Evolutionary conservation across 1,284 basidiomycete species (phyloP).

Genomic region (Ustilago cynodontis): DNA sequence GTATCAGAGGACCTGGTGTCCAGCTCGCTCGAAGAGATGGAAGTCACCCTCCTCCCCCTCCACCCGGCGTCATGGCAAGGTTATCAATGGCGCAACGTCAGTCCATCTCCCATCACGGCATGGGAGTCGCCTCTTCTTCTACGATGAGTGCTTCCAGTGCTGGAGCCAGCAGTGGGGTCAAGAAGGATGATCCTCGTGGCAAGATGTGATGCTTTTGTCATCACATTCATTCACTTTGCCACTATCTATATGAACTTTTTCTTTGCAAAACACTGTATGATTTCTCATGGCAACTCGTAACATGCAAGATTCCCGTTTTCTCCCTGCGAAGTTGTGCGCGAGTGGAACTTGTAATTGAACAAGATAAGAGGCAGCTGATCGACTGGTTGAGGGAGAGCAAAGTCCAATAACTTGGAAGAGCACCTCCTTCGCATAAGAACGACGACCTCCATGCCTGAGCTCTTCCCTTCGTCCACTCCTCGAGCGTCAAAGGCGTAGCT

Average conservation of each 20-base stretch:
- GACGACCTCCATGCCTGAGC: too few relatives aligned
- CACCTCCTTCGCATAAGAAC: too few relatives aligned
- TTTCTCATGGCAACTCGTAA: constrained; percentile 6
- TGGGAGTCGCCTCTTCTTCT: constrained; percentile 1
- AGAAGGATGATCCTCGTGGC: constrained; percentile 24
- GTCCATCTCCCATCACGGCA: constrained; percentile 23
- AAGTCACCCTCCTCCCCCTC: constrained; percentile 34
- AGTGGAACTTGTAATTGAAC: too few relatives aligned
- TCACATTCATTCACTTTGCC: background rate
- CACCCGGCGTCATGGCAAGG: constrained; percentile 34
- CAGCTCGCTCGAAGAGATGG: constrained; percentile 32
- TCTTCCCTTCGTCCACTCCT: too few relatives aligned
- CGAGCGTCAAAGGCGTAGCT: too few relatives aligned
- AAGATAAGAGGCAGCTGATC: background rate
- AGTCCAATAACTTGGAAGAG: too few relatives aligned
- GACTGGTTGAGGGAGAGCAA: too few relatives aligned
- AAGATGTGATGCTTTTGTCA: constrained; percentile 12
- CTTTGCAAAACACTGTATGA: background rate
- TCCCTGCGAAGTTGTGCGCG: too few relatives aligned
- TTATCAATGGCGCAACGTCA: constrained; percentile 36
- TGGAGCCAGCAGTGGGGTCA: constrained; percentile 8
- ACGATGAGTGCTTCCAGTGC: constrained; percentile 1
- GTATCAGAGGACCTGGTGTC: constrained; percentile 54
- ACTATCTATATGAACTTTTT: constrained; percentile 1
- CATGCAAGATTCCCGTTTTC: background rate